phyloP scores from a whole-genome alignment of 768 basidiomycete species.

The Termitomyces eurrhizus region DNA sequence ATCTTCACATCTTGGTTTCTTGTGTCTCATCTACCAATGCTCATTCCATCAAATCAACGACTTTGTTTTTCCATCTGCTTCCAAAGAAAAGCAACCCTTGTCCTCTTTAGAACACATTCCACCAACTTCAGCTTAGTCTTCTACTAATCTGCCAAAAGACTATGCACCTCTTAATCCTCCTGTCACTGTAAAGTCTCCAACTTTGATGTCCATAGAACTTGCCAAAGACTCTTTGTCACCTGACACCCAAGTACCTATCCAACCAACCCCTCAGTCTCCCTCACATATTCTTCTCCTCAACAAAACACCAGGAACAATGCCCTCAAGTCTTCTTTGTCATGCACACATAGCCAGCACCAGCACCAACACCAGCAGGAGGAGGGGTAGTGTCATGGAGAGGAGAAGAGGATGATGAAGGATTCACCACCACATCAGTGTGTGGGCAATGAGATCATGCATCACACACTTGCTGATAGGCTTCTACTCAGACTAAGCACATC shows the following conservation, averaged over 20 bases:
- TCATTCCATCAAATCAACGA: constrained; percentile 40
- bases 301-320: constrained; percentile 44
- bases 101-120: constrained; percentile 7
- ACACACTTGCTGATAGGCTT: too few species aligned
- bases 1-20: constrained; percentile 56
- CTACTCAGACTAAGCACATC: too few species aligned
- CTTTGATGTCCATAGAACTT: constrained; percentile 9
- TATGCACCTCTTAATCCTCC: constrained; percentile 4
- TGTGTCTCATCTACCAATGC: constrained; percentile 50
- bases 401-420: too few species aligned
- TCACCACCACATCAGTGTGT: too few species aligned
- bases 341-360: too few species aligned
- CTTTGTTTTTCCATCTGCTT: constrained; percentile 19
- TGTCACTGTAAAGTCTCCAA: constrained; percentile 5
- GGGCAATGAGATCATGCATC: too few species aligned
- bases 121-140: constrained; percentile 2
- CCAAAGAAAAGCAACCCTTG: constrained; percentile 25
- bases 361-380: too few species aligned
- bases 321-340: too few species aligned
- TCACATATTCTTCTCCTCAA: constrained; percentile 45
- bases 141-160: constrained; percentile 1
- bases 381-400: too few species aligned
- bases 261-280: constrained; percentile 27
- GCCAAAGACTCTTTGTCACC: constrained; percentile 6
- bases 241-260: constrained; percentile 31